Evolutionary conservation across 352 stramenopile species (phyloP), one percentile per base, ranked within the genome.

Genomic region (Globisporangium orthogonon): DNA sequence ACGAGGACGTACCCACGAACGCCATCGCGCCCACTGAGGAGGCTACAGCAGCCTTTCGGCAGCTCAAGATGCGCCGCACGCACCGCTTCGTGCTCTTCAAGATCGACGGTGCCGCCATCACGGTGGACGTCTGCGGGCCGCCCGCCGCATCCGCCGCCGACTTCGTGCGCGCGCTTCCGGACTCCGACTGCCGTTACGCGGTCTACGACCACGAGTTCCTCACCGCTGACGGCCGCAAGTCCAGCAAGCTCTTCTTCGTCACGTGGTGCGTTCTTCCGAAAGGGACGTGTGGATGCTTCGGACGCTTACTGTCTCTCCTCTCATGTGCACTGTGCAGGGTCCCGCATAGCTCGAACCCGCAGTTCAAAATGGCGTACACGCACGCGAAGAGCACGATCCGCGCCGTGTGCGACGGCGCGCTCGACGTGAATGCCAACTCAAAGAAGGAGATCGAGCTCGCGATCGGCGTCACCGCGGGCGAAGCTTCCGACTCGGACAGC

Each of bases 41-140:
- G 7, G 79, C 89, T 31, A 50, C 75, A 48, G 59, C 65, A 7
- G 81, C 89, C 59, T 96, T 94, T 63, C 87, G 90, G 64, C 78
- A 87, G 66, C 79, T 96, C 63, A 96, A 96, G 71, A 92, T 96
- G 80, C 76, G 81, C 4, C 83, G 86, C 67, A 86, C 91, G 65
- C 82, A 91, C 63, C 86, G 86, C 66, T 96, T 76, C 56, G 68
- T 94, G 50, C 56, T 96, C 46, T 90, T 91, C 64, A 78, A 79
- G 58, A 94, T 96, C 63, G 81, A 93, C 35, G 78, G 65, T 28
- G 74, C 80, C 37, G 68, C 84, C 35, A 76, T 96, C 47, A 60
- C 83, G 3, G 76, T 92, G 7, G 86, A 88, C 57, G 52, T 58
- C 30, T 75, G 71, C 23, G 77, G 77, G 7, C 67, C 77, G 39